Conservation (phyloP, 768 basidiomycete species). For the Tricholoma furcatifolium region DNA sequence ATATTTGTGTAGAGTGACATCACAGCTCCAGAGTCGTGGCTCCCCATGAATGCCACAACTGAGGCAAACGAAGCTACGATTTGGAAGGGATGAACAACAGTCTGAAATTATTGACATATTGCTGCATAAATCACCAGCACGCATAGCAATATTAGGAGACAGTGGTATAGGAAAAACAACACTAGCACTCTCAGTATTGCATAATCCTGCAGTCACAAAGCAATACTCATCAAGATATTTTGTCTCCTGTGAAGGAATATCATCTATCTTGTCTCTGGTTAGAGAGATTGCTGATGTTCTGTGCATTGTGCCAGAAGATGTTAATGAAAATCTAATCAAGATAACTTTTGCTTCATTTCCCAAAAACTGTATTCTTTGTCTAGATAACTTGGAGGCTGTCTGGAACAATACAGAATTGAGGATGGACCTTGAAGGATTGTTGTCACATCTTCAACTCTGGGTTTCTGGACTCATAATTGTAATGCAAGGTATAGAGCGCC, state of each 20-base stretch:
- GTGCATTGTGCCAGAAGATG: not conserved
- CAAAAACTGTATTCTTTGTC: too few relatives aligned
- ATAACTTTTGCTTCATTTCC: not conserved
- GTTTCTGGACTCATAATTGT: conserved; percentile 1
- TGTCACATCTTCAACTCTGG: not conserved
- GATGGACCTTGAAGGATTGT: too few relatives aligned
- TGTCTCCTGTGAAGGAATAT: conserved; percentile 6
- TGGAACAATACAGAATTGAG: too few relatives aligned
- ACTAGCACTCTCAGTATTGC: not conserved
- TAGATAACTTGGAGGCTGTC: too few relatives aligned
- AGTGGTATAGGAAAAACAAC: not conserved
- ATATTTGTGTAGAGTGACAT: too few relatives aligned
- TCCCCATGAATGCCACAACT: too few relatives aligned
- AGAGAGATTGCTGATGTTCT: conserved; percentile 3
- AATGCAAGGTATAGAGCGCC: conserved; percentile 4
- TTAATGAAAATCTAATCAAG: not conserved
- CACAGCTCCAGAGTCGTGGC: too few relatives aligned
- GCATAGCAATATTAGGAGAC: conserved; percentile 1
- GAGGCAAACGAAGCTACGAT: not conserved
- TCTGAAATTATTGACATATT: not conserved
- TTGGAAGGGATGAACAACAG: conserved; percentile 3
- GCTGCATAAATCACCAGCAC: not conserved
- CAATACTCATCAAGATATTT: conserved; percentile 2
- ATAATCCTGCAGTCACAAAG: too few relatives aligned
- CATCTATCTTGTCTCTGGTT: not conserved